Evolutionary conservation across 257 asterid species (phyloP).

Genomic region (Solanum bukasovii): DNA sequence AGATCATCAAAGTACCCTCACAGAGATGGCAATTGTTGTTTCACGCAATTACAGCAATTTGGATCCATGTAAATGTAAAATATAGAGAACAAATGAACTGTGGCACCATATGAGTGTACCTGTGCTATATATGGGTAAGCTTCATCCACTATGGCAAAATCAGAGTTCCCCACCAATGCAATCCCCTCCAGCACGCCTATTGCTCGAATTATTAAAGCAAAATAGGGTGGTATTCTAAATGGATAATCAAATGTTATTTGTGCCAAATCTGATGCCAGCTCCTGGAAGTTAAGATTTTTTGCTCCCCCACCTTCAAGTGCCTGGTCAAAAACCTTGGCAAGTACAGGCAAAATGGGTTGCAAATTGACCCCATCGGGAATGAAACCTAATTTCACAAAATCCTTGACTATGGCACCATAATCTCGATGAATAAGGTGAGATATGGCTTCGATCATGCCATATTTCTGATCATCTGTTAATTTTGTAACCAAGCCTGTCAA

Average conservation of each 20-base stretch:
- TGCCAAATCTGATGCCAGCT: conserved; percentile 94
- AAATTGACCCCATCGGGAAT: conserved; percentile 89
- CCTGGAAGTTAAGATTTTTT: conserved; percentile 89
- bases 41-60: not conserved
- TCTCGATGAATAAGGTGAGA: conserved; percentile 99
- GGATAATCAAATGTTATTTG: conserved; percentile 98
- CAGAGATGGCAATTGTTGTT: not conserved
- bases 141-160: conserved; percentile 98
- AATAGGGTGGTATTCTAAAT: conserved; percentile 93
- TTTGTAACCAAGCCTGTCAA: conserved; percentile 89
- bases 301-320: conserved; percentile 99
- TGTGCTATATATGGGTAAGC: conserved; percentile 98
- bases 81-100: not conserved
- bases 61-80: not conserved
- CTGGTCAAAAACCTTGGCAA: conserved; percentile 98
- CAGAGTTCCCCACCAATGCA: conserved; percentile 96
- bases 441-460: conserved; percentile 98
- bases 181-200: conserved; percentile 98
- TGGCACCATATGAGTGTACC: conserved; percentile 29
- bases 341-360: conserved; percentile 91
- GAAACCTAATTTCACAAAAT: conserved; percentile 87
- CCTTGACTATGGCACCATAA: conserved; percentile 88
- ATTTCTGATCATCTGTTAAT: conserved; percentile 89
- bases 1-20: not conserved
- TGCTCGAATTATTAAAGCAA: conserved; percentile 96